phyloP scores from a whole-genome alignment of 2,329 filamentous ascomycete genomes.

The Clarireedia paspali region DNA sequence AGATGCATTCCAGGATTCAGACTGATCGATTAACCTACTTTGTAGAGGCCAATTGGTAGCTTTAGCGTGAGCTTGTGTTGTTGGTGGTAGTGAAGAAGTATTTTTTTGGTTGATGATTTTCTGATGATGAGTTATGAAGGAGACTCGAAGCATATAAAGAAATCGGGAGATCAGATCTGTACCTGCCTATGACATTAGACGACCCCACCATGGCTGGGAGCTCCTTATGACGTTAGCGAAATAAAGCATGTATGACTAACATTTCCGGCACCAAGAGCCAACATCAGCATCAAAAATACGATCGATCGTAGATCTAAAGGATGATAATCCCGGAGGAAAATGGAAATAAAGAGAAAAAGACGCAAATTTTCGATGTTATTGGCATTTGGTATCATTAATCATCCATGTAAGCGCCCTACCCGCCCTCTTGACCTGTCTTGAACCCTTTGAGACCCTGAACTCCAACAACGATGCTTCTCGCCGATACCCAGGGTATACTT shows the following conservation, averaged over 20 bases:
- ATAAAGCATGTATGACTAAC: not conserved
- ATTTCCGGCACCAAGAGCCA: not conserved
- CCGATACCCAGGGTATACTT: not conserved
- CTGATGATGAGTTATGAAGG: not conserved
- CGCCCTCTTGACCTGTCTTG: not conserved
- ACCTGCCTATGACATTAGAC: constrained; percentile 6
- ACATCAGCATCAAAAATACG: not conserved
- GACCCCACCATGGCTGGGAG: not conserved
- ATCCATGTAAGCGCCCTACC: constrained; percentile 18
- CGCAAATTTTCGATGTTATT: constrained; percentile 2
- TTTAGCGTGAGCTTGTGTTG: not conserved
- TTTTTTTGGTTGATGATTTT: not conserved
- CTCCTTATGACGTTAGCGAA: not conserved
- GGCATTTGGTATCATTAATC: constrained; percentile 26
- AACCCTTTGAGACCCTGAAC: constrained; percentile 1
- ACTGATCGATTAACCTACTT: too few relatives aligned
- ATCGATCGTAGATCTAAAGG: not conserved
- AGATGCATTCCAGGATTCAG: too few relatives aligned
- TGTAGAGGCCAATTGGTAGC: not conserved
- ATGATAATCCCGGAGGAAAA: not conserved
- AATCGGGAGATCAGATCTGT: not conserved
- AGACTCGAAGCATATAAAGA: too few relatives aligned
- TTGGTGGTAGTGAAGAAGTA: not conserved
- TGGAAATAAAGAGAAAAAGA: not conserved
- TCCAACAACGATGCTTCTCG: not conserved